These are phyloP conservation scores for Xylariaceae sp. DNA, from an alignment of 2,329 filamentous ascomycete species.

Conservation along the genomic window DNA sequence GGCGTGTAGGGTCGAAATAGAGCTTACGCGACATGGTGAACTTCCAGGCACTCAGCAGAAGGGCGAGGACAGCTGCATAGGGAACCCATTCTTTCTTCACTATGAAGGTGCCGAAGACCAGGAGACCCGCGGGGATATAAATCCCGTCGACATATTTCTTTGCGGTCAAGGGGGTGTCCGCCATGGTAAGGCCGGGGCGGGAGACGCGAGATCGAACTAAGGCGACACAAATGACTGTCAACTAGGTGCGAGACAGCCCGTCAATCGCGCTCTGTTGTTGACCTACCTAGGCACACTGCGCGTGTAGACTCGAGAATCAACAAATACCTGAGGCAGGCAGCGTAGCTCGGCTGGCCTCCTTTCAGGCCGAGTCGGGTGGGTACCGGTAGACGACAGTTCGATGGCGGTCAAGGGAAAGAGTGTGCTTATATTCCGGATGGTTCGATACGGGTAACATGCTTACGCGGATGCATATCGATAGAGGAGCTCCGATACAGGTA, in stretches of 20 bases:
- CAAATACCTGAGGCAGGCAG: not conserved
- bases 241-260: not conserved
- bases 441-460: too few species aligned
- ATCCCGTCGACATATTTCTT: constrained; percentile 71
- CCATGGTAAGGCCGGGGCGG: constrained; percentile 33
- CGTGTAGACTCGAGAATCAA: not conserved
- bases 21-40: constrained; percentile 66
- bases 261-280: not conserved
- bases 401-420: too few species aligned
- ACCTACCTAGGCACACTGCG: too few species aligned
- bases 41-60: constrained; percentile 66
- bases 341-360: too few species aligned
- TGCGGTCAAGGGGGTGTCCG: constrained; percentile 43
- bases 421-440: too few species aligned
- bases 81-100: constrained; percentile 74
- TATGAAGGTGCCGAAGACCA: constrained; percentile 71
- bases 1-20: not conserved
- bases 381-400: too few species aligned
- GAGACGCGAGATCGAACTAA: not conserved
- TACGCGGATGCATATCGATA: not conserved
- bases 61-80: constrained; percentile 64
- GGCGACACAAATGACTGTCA: constrained; percentile 2
- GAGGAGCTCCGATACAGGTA: not conserved
- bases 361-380: too few species aligned
- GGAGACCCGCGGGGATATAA: constrained; percentile 75